phyloP scores from a whole-genome alignment of 352 stramenopile species.

The Globisporangium middletonii region DNA sequence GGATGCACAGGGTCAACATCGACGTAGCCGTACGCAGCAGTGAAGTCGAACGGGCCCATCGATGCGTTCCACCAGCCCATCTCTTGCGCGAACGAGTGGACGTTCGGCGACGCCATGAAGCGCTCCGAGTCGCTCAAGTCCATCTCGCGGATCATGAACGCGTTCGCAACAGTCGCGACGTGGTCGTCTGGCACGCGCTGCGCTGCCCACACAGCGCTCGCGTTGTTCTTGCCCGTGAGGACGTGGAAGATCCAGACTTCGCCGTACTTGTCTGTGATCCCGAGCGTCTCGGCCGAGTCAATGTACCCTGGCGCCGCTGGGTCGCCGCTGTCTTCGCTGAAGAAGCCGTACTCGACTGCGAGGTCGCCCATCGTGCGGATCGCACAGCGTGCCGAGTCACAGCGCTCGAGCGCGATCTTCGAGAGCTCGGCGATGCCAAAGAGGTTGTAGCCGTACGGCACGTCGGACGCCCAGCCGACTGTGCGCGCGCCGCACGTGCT shows the following conservation, averaged over 20 bases:
- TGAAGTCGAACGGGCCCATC: constrained; percentile 59
- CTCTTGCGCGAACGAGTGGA: constrained; percentile 76
- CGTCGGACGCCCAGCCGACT: constrained; percentile 58
- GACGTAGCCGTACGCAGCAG: constrained; percentile 53
- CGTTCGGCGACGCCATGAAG: constrained; percentile 87
- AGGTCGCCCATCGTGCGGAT: constrained; percentile 90
- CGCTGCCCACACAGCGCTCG: constrained; percentile 89
- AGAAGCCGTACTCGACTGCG: constrained; percentile 91
- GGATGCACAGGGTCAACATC: constrained; percentile 53
- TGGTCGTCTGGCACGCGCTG: constrained; percentile 89
- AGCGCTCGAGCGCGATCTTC: constrained; percentile 89
- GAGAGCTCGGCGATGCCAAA: constrained; percentile 90
- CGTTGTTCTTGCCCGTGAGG: constrained; percentile 82
- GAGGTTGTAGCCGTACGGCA: constrained; percentile 72
- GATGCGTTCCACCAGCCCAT: constrained; percentile 82
- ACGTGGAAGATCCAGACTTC: constrained; percentile 96
- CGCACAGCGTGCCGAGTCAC: constrained; percentile 71
- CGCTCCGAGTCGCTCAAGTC: constrained; percentile 64
- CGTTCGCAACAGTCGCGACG: constrained; percentile 89
- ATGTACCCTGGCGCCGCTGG: constrained; percentile 46
- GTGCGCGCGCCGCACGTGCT: constrained; percentile 89
- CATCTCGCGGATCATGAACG: constrained; percentile 91
- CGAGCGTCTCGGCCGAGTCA: constrained; percentile 82
- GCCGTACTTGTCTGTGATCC: constrained; percentile 77
- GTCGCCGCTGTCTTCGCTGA: constrained; percentile 85